Conservation (phyloP, 768 basidiomycete genomes). For the Suillus brevipes region DNA sequence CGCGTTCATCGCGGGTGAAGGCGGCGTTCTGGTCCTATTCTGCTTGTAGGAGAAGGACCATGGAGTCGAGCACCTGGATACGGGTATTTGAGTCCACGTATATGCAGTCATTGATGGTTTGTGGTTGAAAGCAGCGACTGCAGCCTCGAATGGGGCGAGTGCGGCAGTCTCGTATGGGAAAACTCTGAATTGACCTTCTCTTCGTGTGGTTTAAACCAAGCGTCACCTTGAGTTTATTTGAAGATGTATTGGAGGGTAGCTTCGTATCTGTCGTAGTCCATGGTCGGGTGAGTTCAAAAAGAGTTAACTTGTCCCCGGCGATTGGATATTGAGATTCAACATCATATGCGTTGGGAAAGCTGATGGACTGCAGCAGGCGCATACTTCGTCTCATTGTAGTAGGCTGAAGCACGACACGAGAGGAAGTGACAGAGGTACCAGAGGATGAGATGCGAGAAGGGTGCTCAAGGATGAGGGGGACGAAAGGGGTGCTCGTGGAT, state of each 20-base stretch:
- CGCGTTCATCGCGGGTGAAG: slow-evolving; percentile 83
- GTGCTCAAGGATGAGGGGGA: too few species aligned
- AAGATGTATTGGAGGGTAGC: slow-evolving; percentile 30
- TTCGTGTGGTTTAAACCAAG: slow-evolving; percentile 54
- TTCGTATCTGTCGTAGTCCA: slow-evolving; percentile 38
- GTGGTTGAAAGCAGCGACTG: slow-evolving; percentile 50
- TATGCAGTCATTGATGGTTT: slow-evolving; percentile 33
- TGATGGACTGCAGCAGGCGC: too few species aligned
- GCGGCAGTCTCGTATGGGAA: slow-evolving; percentile 56
- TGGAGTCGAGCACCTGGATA: slow-evolving; percentile 82
- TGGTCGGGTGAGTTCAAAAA: background rate
- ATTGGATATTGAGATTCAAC: too few species aligned
- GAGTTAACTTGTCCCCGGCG: too few species aligned
- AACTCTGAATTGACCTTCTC: slow-evolving; percentile 50
- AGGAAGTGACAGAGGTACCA: too few species aligned
- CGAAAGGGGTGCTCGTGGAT: too few species aligned
- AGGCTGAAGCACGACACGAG: too few species aligned
- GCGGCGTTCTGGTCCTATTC: slow-evolving; percentile 46
- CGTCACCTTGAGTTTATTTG: slow-evolving; percentile 44
- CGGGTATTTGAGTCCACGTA: slow-evolving; percentile 59
- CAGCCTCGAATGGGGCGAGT: slow-evolving; percentile 55
- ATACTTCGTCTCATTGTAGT: too few species aligned
- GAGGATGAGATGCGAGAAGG: too few species aligned
- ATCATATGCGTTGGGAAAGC: too few species aligned
- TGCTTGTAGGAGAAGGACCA: slow-evolving; percentile 66